A percentile compares a stretch with the other conserved stretches of the same genome.
phyloP scores from a whole-genome alignment of 2,329 filamentous ascomycete genomes.

The Aspergillus ochraceus region DNA sequence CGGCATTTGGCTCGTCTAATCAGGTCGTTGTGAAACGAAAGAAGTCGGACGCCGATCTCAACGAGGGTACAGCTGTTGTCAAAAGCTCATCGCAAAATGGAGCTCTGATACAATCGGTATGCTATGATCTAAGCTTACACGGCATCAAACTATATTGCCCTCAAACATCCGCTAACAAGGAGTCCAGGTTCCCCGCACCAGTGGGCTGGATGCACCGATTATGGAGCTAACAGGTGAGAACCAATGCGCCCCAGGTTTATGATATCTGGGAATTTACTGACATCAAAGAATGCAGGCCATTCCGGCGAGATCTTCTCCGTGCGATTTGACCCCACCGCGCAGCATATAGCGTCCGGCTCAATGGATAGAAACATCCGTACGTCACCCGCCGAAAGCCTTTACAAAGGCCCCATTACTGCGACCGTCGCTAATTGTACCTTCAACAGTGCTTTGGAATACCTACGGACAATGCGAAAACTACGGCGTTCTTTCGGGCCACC shows the following conservation, averaged over 20 bases:
- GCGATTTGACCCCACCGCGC: conserved; percentile 84
- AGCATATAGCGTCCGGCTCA: conserved; percentile 87
- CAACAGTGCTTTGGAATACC: conserved; percentile 83
- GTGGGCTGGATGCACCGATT: conserved; percentile 80
- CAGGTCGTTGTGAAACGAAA: conserved; percentile 89
- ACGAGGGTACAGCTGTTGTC: conserved; percentile 55
- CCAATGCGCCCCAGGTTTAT: background rate
- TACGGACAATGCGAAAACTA: conserved; percentile 95
- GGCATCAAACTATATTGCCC: background rate
- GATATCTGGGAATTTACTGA: conserved; percentile 3
- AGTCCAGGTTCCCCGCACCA: conserved; percentile 71
- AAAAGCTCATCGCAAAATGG: conserved; percentile 60
- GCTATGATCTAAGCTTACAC: conserved; percentile 28
- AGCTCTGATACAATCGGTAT: conserved; percentile 66
- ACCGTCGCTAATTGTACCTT: background rate
- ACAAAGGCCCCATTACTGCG: background rate
- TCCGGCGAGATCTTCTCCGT: conserved; percentile 85
- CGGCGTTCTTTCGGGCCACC: conserved; percentile 82
- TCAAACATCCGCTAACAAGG: background rate
- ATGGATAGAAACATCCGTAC: conserved; percentile 90
- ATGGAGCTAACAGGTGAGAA: conserved; percentile 68
- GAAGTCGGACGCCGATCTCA: conserved; percentile 65
- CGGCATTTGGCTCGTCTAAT: conserved; percentile 69
- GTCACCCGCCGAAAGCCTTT: conserved; percentile 30
- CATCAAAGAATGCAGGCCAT: conserved; percentile 48